Conservation (phyloP, 2,329 filamentous ascomycete species). For the Nigrospora oryzae region DNA sequence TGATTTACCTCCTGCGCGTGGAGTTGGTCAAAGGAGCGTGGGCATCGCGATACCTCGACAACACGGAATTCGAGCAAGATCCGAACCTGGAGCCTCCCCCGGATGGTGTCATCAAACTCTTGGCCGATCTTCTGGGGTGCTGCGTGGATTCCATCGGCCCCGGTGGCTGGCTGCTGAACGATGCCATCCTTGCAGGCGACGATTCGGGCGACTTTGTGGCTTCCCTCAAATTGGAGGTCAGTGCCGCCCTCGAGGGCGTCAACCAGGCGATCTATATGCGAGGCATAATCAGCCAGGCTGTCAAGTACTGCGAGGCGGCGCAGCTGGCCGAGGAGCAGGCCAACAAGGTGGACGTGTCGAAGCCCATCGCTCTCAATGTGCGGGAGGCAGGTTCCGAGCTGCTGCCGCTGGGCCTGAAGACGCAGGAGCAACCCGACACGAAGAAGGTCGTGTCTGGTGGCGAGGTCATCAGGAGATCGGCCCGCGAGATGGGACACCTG, state of each 20-base stretch:
- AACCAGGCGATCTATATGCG: constrained; percentile 60
- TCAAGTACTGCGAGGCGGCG: constrained; percentile 46
- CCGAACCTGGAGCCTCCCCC: constrained; percentile 43
- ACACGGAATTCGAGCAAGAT: constrained; percentile 35
- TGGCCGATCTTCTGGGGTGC: constrained; percentile 62
- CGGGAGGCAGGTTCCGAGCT: constrained; percentile 34
- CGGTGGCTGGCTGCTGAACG: constrained; percentile 64
- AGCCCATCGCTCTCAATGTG: constrained; percentile 35
- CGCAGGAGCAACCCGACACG: constrained; percentile 36
- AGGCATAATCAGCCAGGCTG: constrained; percentile 56
- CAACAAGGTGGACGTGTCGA: constrained; percentile 24
- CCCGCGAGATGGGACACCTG: constrained; percentile 67
- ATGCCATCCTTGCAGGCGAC: constrained; percentile 40
- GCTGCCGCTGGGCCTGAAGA: constrained; percentile 68
- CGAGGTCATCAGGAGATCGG: constrained; percentile 60
- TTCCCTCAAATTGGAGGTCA: constrained; percentile 59
- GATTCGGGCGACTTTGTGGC: constrained; percentile 57
- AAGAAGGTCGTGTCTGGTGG: constrained; percentile 59
- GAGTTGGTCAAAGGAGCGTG: constrained; percentile 69
- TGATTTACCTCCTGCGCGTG: constrained; percentile 64
- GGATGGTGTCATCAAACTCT: constrained; percentile 61
- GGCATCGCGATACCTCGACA: constrained; percentile 64
- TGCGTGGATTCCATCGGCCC: constrained; percentile 70
- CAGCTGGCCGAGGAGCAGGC: constrained; percentile 13
- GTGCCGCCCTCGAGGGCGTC: constrained; percentile 62